Conservation (phyloP, 2,329 filamentous ascomycete species). For the Penicillium sp. region DNA sequence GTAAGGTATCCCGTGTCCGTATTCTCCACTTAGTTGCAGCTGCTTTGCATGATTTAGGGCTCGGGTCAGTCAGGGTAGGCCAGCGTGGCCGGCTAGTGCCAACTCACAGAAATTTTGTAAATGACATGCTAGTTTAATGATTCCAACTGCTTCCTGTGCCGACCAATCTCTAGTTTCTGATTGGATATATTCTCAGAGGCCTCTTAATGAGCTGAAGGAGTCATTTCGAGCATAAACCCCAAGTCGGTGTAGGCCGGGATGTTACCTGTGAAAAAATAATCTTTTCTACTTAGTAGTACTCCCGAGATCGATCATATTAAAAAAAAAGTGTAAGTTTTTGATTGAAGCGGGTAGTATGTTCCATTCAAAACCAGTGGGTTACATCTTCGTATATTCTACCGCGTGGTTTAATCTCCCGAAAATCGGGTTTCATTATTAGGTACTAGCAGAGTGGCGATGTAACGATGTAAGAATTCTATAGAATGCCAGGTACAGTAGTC, state of each 20-base stretch:
- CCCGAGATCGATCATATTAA: no score
- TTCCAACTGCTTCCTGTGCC: not conserved
- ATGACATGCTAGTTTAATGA: not conserved
- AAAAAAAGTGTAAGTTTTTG: no score
- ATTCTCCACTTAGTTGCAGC: constrained; percentile 1
- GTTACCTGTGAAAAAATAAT: not conserved
- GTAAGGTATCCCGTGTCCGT: not conserved
- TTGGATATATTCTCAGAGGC: not conserved
- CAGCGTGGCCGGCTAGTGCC: not conserved
- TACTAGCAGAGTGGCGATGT: not conserved
- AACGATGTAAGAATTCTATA: not conserved
- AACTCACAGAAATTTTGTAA: not conserved
- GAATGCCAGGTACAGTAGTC: not conserved
- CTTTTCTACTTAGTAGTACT: no score
- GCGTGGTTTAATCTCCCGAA: not conserved
- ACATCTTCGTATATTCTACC: not conserved
- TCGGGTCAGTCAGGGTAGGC: constrained; percentile 1
- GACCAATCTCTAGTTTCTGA: not conserved
- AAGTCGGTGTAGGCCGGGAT: not conserved
- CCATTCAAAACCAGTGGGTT: not conserved
- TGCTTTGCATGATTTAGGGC: not conserved
- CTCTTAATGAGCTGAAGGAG: not conserved
- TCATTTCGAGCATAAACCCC: not conserved
- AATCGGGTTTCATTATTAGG: not conserved
- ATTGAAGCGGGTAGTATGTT: not conserved